Evolutionary conservation across 2,329 filamentous ascomycete species (phyloP), one percentile per base, ranked within the genome.

Genomic region (Apiospora phragmitis): DNA sequence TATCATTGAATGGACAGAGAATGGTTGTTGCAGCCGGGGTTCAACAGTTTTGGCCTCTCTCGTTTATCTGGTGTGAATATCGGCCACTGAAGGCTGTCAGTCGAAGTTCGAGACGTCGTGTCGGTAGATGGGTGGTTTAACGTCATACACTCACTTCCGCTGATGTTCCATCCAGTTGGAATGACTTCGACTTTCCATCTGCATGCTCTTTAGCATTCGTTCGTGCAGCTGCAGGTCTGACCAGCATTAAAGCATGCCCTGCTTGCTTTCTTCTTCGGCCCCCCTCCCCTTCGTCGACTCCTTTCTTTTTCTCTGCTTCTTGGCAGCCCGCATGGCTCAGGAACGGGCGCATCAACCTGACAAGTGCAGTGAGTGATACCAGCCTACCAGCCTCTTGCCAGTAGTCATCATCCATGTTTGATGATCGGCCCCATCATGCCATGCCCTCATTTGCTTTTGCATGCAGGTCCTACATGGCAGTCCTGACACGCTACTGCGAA

Each of bases 161-260:
- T 21, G 49, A 4, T 59, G 51, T 35, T 59, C 51, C 51, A 59
- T 55, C 16, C 8, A 11, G 51, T 5, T 21, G 51, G 26, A 11
- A 16, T 32, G 29, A 4, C 51, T 59, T 35, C 51, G 51, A 26
- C 16, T 35, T 55, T 32, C 29, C 9, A 62, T 62, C 4, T 41
- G 55, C 55, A 62, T 7, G 32, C 55, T 38, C 55, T 62, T 62
- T 62, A 62, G 32, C 55, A 62, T 62, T 62, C 32, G 18, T n/a
- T 38, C 18, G 18, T 38, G 55, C 55, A 62, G 29, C 55, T 62
- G 55, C 55, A 62, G 55, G 55, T 62, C 55, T 62, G 55, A 62
- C 18, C 32, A 38, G 55, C 32, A 62, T 55, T 38, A 62, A 62
- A 62, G 32, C 55, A 62, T 62, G 55, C 9, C 55, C 8, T 62